Evolutionary conservation across 805 yeast genomes (phyloP).

Genomic region (Saccharomyces eubayanus): DNA sequence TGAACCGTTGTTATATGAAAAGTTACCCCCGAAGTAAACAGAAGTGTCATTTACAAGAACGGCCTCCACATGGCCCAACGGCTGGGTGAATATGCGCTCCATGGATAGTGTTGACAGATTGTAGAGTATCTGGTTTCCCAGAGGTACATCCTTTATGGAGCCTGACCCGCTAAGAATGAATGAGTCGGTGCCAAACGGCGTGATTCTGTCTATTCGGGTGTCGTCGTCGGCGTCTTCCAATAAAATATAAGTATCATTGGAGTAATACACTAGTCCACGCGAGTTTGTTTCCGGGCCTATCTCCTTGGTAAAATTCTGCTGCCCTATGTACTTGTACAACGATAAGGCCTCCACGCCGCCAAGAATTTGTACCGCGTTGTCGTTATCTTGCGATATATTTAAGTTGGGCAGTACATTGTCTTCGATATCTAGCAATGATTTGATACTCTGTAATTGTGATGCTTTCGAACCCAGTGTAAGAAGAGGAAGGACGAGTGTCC

Average conservation of each 20-base stretch:
- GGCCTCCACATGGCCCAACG: conserved; percentile 32
- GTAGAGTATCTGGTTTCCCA: conserved; percentile 29
- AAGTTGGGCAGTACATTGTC: conserved; percentile 9
- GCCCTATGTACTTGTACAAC: conserved; percentile 24
- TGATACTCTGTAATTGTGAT: conserved; percentile 16
- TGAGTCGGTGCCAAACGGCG: conserved; percentile 27
- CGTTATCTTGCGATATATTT: conserved; percentile 7
- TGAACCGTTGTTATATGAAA: conserved; percentile 42
- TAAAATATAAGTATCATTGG: conserved; percentile 21
- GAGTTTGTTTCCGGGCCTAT: conserved; percentile 6
- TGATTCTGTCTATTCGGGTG: conserved; percentile 17
- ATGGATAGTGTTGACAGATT: conserved; percentile 26
- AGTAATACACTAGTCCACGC: conserved; percentile 19
- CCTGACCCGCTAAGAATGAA: conserved; percentile 33
- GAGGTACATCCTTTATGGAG: conserved; percentile 15
- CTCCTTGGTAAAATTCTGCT: conserved; percentile 25
- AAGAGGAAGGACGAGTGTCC: conserved; percentile 4
- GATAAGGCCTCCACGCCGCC: conserved; percentile 18
- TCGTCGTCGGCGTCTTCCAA: conserved; percentile 11
- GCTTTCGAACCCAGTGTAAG: conserved; percentile 4
- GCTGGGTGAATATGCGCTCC: conserved; percentile 20
- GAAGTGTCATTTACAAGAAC: conserved; percentile 43
- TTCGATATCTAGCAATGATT: conserved; percentile 9
- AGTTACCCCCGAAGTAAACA: conserved; percentile 76
- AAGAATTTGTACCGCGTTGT: conserved; percentile 15